Conservation (phyloP, 257 asterid species). For the Nicotiana tomentosiformis region DNA sequence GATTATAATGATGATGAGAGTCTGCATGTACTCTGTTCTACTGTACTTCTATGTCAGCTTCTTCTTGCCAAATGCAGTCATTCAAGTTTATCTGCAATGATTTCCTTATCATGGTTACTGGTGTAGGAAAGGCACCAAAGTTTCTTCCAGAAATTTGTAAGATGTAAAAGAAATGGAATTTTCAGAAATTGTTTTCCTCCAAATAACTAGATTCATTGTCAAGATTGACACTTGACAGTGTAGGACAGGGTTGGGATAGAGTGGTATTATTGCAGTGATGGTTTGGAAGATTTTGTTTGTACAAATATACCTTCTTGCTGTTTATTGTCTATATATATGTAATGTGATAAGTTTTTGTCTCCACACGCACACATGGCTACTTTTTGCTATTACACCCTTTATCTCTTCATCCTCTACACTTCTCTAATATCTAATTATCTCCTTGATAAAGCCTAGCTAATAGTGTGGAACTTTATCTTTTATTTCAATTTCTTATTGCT, state of each 20-base stretch:
- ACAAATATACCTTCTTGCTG: slow-evolving; percentile 6
- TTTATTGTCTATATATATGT: background rate
- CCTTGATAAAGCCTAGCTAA: background rate
- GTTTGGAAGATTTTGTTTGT: slow-evolving; percentile 10
- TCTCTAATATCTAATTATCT: background rate
- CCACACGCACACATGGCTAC: background rate
- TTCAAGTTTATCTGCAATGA: slow-evolving; percentile 17
- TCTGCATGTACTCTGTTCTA: slow-evolving; percentile 13
- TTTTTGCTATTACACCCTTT: background rate
- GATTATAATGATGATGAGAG: slow-evolving; percentile 15
- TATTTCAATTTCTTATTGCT: no score
- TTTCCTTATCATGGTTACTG: slow-evolving; percentile 19
- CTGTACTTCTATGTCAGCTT: slow-evolving; percentile 19
- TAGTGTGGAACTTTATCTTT: background rate
- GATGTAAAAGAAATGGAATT: background rate
- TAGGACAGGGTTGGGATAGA: slow-evolving; percentile 7
- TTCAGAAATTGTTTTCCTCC: background rate
- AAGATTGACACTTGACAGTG: slow-evolving; percentile 6
- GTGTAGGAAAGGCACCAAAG: background rate
- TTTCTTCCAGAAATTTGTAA: background rate
- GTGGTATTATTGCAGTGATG: background rate
- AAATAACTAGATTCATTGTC: slow-evolving; percentile 11
- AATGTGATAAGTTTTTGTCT: background rate
- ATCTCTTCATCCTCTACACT: background rate
- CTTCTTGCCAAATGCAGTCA: slow-evolving; percentile 18